Percentiles rank a stretch among this genome's conserved stretches.
phyloP scores from a whole-genome alignment of 768 basidiomycete species.

The Sutorius australiensis region DNA sequence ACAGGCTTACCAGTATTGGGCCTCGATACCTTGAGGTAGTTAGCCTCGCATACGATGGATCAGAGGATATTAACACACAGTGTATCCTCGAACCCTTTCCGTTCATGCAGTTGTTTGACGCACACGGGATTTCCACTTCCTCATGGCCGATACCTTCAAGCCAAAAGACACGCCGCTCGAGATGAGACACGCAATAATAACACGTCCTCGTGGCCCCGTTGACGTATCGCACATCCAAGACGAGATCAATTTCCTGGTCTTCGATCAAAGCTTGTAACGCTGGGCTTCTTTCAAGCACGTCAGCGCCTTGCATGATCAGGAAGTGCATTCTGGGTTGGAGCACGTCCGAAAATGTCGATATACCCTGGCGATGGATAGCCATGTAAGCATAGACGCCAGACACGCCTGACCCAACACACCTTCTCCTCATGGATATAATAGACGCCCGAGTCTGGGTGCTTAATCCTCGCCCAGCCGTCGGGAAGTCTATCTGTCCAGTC shows the following conservation, averaged over 20 bases:
- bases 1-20: slow-evolving; percentile 27
- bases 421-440: slow-evolving; percentile 32
- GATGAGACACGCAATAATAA: slow-evolving; percentile 30
- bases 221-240: slow-evolving; percentile 12
- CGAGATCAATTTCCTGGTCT: slow-evolving; percentile 13
- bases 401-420: slow-evolving; percentile 18
- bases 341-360: slow-evolving; percentile 14
- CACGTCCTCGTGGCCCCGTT: neutral
- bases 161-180: slow-evolving; percentile 29
- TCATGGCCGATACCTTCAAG: slow-evolving; percentile 21
- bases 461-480: slow-evolving; percentile 26
- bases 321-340: neutral
- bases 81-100: slow-evolving; percentile 12
- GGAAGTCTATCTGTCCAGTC: slow-evolving; percentile 12
- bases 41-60: neutral
- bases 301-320: slow-evolving; percentile 13
- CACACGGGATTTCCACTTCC: slow-evolving; percentile 19
- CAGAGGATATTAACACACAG: slow-evolving; percentile 18
- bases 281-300: slow-evolving; percentile 1
- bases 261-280: slow-evolving; percentile 6
- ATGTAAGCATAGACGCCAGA: neutral
- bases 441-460: slow-evolving; percentile 32
- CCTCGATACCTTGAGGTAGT: slow-evolving; percentile 23
- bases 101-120: slow-evolving; percentile 17
- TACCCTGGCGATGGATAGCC: neutral